Base-by-base conservation (phyloP, 139 green algal species). In the Chlamydomonas sp. region DNA sequence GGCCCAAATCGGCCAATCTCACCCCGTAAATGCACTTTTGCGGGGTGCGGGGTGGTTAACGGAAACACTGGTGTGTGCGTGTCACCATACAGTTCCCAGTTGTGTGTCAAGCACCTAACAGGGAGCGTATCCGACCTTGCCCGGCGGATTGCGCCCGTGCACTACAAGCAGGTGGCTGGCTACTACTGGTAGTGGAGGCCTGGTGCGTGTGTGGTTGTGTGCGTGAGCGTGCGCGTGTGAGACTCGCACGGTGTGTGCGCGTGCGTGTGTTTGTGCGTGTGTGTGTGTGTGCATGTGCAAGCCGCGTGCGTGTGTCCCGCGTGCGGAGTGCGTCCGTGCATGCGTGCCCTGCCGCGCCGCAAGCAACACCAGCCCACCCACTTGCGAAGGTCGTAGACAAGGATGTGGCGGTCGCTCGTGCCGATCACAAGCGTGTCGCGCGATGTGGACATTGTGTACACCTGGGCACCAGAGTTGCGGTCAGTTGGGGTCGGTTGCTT, bases 321-420 rank as follows among this genome's bases (percentile, higher is more conserved):
- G 10, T 50, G 8, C 13, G 39, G 10, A 8, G 10, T 50, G 39
- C 39, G 10, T 50, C 39, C 13, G 39, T 50, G 13, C 50, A 62
- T 20, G 8, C 50, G 5, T 16, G 8, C 22, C 22, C n/a, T 62
- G 50, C n/a, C 50, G 20, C 22, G 6, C 20, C 50, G 6, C 50
- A 13, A 50, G 37, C 30, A 30, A 30, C 37, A 20, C 10, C 3
- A 35, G 26, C 3, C 29, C n/a, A 22, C 3, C 31, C 79, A 90
- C 84, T 75, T 88, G 43, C 84, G 72, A 5, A 90, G 31, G 71
- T 95, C 90, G 71, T 84, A 96, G 34, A 97, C 82, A 35, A 82
- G 70, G 35, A 97, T 80, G 37, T 93, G 84, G 5, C 88, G 71
- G n/a, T 75, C 81, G 5, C 85, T 85, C 5, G 82, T 93, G 36